A percentile compares a stretch with the other conserved stretches of the same genome.
Conservation (phyloP, 768 basidiomycete genomes). For the Porpolomopsis calyptriformis region DNA sequence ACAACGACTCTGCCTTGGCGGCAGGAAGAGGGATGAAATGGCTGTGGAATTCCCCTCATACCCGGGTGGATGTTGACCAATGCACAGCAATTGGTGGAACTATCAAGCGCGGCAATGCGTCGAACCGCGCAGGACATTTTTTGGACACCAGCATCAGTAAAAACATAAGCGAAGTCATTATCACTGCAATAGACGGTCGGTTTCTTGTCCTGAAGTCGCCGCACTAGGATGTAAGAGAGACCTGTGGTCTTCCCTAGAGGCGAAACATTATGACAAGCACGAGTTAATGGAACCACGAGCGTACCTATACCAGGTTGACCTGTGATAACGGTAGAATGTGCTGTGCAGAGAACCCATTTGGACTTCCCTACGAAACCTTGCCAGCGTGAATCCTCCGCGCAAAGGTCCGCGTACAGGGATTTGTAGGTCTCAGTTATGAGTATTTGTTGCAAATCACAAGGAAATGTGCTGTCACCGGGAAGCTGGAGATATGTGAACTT, state of each 20-base stretch:
- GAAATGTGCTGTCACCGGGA: too few species aligned
- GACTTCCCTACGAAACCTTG: too few species aligned
- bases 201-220: constrained; percentile 6
- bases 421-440: too few species aligned
- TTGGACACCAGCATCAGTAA: constrained; percentile 3
- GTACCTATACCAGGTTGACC: constrained; percentile 8
- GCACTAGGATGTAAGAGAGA: constrained; percentile 9
- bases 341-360: too few species aligned
- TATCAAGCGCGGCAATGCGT: constrained; percentile 6
- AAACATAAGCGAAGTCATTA: constrained; percentile 2
- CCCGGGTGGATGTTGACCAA: constrained; percentile 8
- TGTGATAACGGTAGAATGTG: constrained; percentile 4
- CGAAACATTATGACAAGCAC: background rate
- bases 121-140: background rate
- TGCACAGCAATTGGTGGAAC: constrained; percentile 2
- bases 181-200: constrained; percentile 7
- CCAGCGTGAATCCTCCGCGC: too few species aligned
- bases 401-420: too few species aligned
- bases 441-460: too few species aligned
- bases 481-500: too few species aligned
- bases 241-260: constrained; percentile 8
- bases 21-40: constrained; percentile 6
- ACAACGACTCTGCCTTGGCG: constrained; percentile 9
- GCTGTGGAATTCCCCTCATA: constrained; percentile 1
- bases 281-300: constrained; percentile 2